phyloP scores from a whole-genome alignment of 495 filamentous ascomycete species.

The Tuber magnatum region DNA sequence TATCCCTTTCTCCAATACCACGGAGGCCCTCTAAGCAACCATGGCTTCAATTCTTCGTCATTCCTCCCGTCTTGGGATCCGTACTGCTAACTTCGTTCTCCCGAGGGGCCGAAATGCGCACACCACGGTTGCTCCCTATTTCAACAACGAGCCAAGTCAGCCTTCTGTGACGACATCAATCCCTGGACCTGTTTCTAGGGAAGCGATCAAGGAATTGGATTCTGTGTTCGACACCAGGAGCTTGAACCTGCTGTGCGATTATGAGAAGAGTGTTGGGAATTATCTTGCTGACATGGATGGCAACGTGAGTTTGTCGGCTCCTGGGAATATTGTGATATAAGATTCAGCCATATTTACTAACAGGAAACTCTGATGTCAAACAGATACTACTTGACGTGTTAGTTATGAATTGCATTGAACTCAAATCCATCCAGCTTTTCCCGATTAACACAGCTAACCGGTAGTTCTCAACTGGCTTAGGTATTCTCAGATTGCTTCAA shows the following conservation, averaged over 20 bases:
- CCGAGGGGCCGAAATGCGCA: conserved; percentile 22
- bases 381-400: conserved; percentile 63
- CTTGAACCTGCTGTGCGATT: conserved; percentile 88
- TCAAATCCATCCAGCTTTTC: conserved; percentile 5
- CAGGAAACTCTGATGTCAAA: conserved; percentile 44
- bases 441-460: conserved; percentile 1
- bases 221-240: conserved; percentile 88
- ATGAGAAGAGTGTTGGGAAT: conserved; percentile 62
- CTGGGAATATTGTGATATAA: conserved; percentile 13
- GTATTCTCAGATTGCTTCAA: conserved; percentile 94
- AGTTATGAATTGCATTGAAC: conserved; percentile 41
- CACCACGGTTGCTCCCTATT: conserved; percentile 47
- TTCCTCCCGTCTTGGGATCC: conserved; percentile 18
- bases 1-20: not conserved
- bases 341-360: conserved; percentile 40
- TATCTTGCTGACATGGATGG: conserved; percentile 87
- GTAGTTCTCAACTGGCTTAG: conserved; percentile 44
- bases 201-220: conserved; percentile 64
- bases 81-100: conserved; percentile 10
- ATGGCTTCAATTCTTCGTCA: conserved; percentile 30
- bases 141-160: conserved; percentile 65
- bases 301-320: conserved; percentile 47
- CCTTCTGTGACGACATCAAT: conserved; percentile 67
- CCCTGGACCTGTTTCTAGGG: conserved; percentile 70
- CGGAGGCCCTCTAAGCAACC: conserved; percentile 2